Conservation (phyloP, 1,139 yeast genomes). For the Entelexis paramagnoliae region DNA sequence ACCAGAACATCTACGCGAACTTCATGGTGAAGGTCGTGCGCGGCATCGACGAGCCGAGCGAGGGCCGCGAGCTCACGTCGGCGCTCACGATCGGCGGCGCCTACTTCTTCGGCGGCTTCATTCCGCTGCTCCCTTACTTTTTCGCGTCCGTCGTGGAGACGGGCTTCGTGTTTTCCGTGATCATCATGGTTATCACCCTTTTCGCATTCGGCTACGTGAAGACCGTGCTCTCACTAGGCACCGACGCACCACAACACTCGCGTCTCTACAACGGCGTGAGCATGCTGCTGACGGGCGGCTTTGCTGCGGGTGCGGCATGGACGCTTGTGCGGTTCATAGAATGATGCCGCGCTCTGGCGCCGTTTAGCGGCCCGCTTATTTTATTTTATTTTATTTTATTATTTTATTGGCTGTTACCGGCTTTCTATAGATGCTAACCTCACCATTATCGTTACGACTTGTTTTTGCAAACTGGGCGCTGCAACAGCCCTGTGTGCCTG, state of each 20-base stretch:
- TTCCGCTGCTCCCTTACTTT: conserved; percentile 71
- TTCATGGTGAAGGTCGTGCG: conserved; percentile 63
- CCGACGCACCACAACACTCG: conserved; percentile 50
- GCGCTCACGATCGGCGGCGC: conserved; percentile 68
- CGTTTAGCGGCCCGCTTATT: neutral
- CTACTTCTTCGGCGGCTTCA: conserved; percentile 70
- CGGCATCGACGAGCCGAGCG: conserved; percentile 74
- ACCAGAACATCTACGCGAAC: conserved; percentile 53
- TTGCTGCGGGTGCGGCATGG: conserved; percentile 98
- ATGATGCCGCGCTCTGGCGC: conserved; percentile 16
- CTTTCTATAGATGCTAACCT: no score
- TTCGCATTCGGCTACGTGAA: conserved; percentile 81
- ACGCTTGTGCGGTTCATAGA: conserved; percentile 73
- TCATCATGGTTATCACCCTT: conserved; percentile 75
- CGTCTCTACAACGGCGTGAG: conserved; percentile 73
- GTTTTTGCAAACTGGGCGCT: no score
- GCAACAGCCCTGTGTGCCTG: no score
- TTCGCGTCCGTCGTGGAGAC: conserved; percentile 62
- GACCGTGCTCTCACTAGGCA: conserved; percentile 75
- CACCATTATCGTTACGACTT: no score
- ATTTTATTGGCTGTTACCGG: neutral
- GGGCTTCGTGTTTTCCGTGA: conserved; percentile 65
- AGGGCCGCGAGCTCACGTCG: conserved; percentile 62
- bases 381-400: neutral
- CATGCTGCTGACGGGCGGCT: conserved; percentile 86